Conservation (phyloP, 345 rosid species). For the Anastatica hierochuntica region DNA sequence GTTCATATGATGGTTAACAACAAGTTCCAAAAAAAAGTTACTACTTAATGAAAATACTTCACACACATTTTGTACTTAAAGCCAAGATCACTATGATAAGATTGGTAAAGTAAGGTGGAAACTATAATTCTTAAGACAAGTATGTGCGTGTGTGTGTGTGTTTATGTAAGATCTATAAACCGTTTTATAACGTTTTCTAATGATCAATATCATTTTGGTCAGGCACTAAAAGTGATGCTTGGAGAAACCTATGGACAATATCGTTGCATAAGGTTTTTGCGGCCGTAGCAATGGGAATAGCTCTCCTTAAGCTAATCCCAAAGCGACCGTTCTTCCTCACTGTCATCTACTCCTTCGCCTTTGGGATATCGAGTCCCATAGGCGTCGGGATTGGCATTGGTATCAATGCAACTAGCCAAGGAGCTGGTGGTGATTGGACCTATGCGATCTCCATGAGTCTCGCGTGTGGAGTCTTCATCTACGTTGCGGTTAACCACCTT, state of each 20-base stretch:
- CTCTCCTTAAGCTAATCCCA: conserved; percentile 66
- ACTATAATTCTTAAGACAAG: too few relatives aligned
- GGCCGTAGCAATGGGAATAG: conserved; percentile 84
- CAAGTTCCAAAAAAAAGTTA: too few relatives aligned
- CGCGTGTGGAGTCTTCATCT: conserved; percentile 81
- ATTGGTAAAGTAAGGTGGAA: too few relatives aligned
- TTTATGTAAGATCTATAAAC: too few relatives aligned
- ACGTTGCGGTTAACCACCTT: conserved; percentile 75
- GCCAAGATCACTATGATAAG: too few relatives aligned
- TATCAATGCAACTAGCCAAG: conserved; percentile 67
- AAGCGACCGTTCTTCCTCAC: conserved; percentile 66
- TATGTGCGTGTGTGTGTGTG: too few relatives aligned
- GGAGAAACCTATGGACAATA: conserved; percentile 87
- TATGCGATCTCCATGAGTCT: conserved; percentile 72
- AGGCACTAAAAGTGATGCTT: conserved; percentile 53
- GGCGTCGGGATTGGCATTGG: conserved; percentile 84
- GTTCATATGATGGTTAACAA: too few relatives aligned
- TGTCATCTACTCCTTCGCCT: conserved; percentile 56
- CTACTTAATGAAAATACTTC: too few relatives aligned
- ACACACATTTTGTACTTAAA: too few relatives aligned
- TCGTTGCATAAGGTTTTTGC: conserved; percentile 78
- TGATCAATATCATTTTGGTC: not conserved
- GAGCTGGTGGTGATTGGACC: conserved; percentile 53
- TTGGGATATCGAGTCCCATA: conserved; percentile 64
- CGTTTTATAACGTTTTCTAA: too few relatives aligned